phyloP scores from a whole-genome alignment of 176 grass and related monocot species.

The Elaeis guineensis region DNA sequence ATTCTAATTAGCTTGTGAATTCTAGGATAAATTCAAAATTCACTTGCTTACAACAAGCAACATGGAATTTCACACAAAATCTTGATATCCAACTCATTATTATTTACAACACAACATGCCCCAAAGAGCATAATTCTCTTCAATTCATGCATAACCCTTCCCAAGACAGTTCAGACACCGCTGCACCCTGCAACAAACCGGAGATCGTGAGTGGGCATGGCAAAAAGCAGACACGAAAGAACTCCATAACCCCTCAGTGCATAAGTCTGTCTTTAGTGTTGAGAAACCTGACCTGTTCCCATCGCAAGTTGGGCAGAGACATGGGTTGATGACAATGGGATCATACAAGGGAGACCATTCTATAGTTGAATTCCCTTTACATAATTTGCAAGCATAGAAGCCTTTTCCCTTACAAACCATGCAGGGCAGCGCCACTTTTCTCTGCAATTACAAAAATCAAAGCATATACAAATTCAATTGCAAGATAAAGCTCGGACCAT shows the following conservation, averaged over 20 bases:
- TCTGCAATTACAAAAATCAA: slow-evolving; percentile 22
- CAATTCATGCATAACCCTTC: slow-evolving; percentile 53
- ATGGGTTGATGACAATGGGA: slow-evolving; percentile 76
- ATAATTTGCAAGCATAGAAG: slow-evolving; percentile 74
- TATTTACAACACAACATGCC: too few relatives aligned
- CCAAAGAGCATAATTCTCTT: too few relatives aligned
- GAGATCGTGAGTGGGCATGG: not conserved
- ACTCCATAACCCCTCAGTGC: not conserved
- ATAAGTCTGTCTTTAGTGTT: slow-evolving; percentile 1
- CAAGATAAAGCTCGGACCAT: not conserved
- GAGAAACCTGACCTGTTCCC: slow-evolving; percentile 45
- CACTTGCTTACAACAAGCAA: too few relatives aligned
- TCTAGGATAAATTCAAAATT: too few relatives aligned
- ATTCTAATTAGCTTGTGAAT: too few relatives aligned
- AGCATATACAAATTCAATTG: not conserved
- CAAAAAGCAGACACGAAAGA: not conserved
- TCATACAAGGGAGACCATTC: slow-evolving; percentile 85
- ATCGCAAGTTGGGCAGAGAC: slow-evolving; percentile 91
- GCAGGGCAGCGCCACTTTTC: slow-evolving; percentile 58
- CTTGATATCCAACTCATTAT: too few relatives aligned
- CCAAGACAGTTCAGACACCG: slow-evolving; percentile 84
- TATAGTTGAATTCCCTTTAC: slow-evolving; percentile 54
- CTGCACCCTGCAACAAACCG: slow-evolving; percentile 41
- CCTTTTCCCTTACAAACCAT: slow-evolving; percentile 68
- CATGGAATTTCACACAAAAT: too few relatives aligned